Conservation (phyloP, 129 eudicot species). For the Chrysanthemum makinoi region DNA sequence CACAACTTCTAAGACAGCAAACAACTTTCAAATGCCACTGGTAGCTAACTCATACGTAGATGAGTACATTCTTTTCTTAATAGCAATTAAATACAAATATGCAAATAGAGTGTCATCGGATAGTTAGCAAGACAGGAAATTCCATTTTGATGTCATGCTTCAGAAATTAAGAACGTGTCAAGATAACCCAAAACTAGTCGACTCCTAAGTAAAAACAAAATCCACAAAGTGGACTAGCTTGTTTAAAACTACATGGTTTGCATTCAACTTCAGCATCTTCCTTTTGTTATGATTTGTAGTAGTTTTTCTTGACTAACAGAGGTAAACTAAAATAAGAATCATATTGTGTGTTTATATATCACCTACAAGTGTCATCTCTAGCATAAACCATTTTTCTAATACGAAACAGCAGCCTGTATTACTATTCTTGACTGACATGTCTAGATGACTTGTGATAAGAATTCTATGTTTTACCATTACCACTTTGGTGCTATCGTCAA, state of each 20-base stretch:
- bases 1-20: not conserved
- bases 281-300: not conserved
- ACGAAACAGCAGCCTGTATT: no score
- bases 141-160: not conserved
- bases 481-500: no score
- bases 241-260: slow-evolving; percentile 5
- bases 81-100: not conserved
- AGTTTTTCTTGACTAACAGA: not conserved
- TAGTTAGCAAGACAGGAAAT: not conserved
- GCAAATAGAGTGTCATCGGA: not conserved
- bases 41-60: not conserved
- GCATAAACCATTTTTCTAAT: no score
- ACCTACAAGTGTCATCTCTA: no score
- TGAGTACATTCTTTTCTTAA: not conserved
- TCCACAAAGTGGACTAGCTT: slow-evolving; percentile 2
- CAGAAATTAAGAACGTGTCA: slow-evolving; percentile 11
- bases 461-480: no score
- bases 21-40: not conserved
- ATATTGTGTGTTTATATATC: no score
- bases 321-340: no score
- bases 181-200: not conserved
- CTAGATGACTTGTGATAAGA: no score
- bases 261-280: slow-evolving; percentile 15
- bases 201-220: not conserved
- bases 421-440: no score